These are phyloP conservation scores for Pezicula rhizophila DNA, from an alignment of 2,329 filamentous ascomycete genomes.

Conservation along the genomic window DNA sequence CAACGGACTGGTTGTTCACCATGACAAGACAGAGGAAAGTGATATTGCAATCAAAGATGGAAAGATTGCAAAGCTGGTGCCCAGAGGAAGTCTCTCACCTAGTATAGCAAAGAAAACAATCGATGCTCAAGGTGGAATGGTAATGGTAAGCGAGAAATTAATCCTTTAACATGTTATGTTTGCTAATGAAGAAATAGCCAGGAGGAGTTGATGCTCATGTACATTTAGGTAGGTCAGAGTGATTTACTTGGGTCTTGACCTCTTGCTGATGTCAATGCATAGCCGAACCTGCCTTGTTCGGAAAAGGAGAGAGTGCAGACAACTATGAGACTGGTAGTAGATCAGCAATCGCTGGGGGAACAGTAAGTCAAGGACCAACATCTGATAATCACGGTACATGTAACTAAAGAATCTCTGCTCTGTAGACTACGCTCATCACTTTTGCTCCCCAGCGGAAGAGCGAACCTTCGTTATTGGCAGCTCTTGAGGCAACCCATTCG, in stretches of 20 bases:
- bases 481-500: slow-evolving; percentile 35
- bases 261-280: slow-evolving; percentile 2
- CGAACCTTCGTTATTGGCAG: slow-evolving; percentile 37
- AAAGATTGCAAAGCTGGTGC: slow-evolving; percentile 31
- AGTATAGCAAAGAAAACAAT: slow-evolving; percentile 28
- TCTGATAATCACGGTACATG: background rate
- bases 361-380: slow-evolving; percentile 11
- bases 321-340: slow-evolving; percentile 29
- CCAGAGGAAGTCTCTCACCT: slow-evolving; percentile 26
- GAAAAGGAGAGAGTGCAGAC: slow-evolving; percentile 24
- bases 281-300: slow-evolving; percentile 38
- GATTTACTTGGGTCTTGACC: background rate
- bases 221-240: slow-evolving; percentile 28
- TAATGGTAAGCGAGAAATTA: slow-evolving; percentile 26
- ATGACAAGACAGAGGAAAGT: slow-evolving; percentile 29
- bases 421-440: slow-evolving; percentile 37
- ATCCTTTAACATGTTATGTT: background rate
- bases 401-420: background rate
- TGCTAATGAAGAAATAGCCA: slow-evolving; percentile 16
- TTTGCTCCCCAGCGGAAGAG: slow-evolving; percentile 40
- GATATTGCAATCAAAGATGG: slow-evolving; percentile 38
- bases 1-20: slow-evolving; percentile 37
- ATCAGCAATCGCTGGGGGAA: slow-evolving; percentile 41
- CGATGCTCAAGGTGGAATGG: slow-evolving; percentile 36
- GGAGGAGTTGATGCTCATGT: slow-evolving; percentile 41